Conservation (phyloP, 1,139 yeast species). For the Hansenula sp. region DNA sequence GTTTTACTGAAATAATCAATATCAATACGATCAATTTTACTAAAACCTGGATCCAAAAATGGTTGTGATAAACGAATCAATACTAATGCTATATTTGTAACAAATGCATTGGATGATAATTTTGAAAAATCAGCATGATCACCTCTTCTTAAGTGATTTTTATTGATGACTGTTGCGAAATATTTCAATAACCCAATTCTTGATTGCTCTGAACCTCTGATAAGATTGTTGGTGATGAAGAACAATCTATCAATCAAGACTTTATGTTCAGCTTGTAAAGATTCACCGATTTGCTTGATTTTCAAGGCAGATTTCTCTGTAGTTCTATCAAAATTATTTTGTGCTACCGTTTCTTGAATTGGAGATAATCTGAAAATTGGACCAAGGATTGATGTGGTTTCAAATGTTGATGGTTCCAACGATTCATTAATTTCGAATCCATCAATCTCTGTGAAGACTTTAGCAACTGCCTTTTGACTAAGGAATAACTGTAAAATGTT, state of each 20-base stretch:
- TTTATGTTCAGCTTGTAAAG: conserved; percentile 58
- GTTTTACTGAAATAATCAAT: conserved; percentile 53
- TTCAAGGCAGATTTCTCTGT: conserved; percentile 40
- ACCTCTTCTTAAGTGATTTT: conserved; percentile 85
- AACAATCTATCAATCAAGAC: conserved; percentile 59
- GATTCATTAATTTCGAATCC: conserved; percentile 39
- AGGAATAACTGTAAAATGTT: conserved; percentile 58
- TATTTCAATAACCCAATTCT: conserved; percentile 61
- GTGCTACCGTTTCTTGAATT: conserved; percentile 46
- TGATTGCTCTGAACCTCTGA: conserved; percentile 70
- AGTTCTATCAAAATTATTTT: conserved; percentile 36
- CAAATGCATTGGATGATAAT: conserved; percentile 75
- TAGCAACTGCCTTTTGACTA: conserved; percentile 58
- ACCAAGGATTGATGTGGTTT: conserved; percentile 66
- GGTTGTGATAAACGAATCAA: conserved; percentile 77
- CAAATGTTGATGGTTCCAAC: conserved; percentile 45
- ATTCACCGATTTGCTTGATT: conserved; percentile 44
- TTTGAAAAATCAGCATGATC: conserved; percentile 70
- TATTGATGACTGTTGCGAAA: conserved; percentile 69
- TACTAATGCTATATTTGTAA: conserved; percentile 70
- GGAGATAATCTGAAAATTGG: conserved; percentile 78
- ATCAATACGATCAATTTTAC: conserved; percentile 75
- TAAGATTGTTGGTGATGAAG: conserved; percentile 64
- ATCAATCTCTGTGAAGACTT: conserved; percentile 51
- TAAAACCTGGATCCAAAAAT: conserved; percentile 63